Evolutionary conservation across 2,329 filamentous ascomycete species (phyloP).

Genomic region (Exophiala viscosa): DNA sequence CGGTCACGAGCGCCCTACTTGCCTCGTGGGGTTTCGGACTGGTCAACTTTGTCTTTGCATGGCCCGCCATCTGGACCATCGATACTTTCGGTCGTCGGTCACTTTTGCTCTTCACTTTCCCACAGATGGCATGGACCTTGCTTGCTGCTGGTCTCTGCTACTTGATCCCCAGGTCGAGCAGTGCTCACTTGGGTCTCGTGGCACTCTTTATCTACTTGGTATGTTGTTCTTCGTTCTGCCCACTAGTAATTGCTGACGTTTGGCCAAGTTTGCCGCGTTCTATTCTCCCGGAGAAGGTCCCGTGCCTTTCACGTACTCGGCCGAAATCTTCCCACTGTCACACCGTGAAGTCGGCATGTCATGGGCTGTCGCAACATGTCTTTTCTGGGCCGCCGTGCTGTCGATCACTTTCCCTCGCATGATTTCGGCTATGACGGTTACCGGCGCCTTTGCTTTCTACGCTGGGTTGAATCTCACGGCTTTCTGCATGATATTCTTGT

Average conservation of each 20-base stretch:
- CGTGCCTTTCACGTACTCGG: constrained; percentile 50
- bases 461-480: constrained; percentile 46
- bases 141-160: constrained; percentile 51
- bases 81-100: constrained; percentile 56
- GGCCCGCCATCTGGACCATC: constrained; percentile 57
- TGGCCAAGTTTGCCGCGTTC: constrained; percentile 44
- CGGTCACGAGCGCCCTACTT: constrained; percentile 43
- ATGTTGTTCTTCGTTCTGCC: neutral
- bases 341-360: constrained; percentile 48
- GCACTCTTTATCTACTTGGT: constrained; percentile 54
- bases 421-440: constrained; percentile 21
- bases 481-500: constrained; percentile 45
- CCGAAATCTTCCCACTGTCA: constrained; percentile 48
- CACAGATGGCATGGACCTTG: constrained; percentile 49
- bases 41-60: constrained; percentile 57
- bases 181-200: constrained; percentile 48
- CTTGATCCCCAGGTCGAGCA: constrained; percentile 41
- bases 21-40: constrained; percentile 58
- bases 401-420: constrained; percentile 39
- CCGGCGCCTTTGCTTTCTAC: constrained; percentile 43
- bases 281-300: constrained; percentile 49
- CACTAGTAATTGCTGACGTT: too few species aligned
- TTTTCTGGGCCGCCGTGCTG: constrained; percentile 48
- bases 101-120: constrained; percentile 49
- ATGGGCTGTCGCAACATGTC: constrained; percentile 45